A percentile compares a stretch with the other conserved stretches of the same genome.
These are phyloP conservation scores for Trichothecium sympodiale DNA, from an alignment of 2,329 filamentous ascomycete genomes.

Conservation along the genomic window DNA sequence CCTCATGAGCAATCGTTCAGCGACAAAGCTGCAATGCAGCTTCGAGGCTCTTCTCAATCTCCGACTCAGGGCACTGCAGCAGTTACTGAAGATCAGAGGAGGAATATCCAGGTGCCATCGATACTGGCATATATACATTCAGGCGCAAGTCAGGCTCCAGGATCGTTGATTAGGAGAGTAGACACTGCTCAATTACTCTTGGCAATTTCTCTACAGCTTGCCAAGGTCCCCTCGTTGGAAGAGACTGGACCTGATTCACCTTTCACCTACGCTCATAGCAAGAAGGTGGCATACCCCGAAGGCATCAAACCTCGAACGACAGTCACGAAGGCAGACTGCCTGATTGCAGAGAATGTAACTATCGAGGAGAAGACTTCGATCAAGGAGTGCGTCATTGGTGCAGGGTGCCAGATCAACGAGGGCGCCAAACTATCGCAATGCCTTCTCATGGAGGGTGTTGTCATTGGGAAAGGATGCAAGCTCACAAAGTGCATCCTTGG, in stretches of 20 bases:
- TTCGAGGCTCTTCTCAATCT: too few relatives aligned
- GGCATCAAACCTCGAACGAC: conserved; percentile 72
- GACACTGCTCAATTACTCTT: conserved; percentile 79
- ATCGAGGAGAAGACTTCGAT: conserved; percentile 85
- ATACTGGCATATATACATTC: conserved; percentile 78
- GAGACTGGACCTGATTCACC: conserved; percentile 45
- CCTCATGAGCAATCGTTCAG: neutral
- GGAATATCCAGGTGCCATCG: conserved; percentile 43
- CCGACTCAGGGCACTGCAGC: too few relatives aligned
- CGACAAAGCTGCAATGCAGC: too few relatives aligned
- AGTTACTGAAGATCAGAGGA: conserved; percentile 4
- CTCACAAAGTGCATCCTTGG: conserved; percentile 83
- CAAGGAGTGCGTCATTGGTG: conserved; percentile 82
- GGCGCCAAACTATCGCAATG: conserved; percentile 83
- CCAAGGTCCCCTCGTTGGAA: conserved; percentile 66
- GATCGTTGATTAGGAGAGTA: conserved; percentile 70
- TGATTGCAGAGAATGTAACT: conserved; percentile 80
- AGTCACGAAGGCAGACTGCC: conserved; percentile 68
- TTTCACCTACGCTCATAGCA: conserved; percentile 66
- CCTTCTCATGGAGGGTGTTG: conserved; percentile 83
- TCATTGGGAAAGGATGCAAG: conserved; percentile 73
- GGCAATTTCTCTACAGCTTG: conserved; percentile 71
- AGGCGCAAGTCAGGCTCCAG: conserved; percentile 26
- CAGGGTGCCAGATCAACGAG: conserved; percentile 74
- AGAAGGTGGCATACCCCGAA: conserved; percentile 75